Evolutionary conservation across 1,139 yeast species (phyloP).

Genomic region (Eremothecium cymbalariae): DNA sequence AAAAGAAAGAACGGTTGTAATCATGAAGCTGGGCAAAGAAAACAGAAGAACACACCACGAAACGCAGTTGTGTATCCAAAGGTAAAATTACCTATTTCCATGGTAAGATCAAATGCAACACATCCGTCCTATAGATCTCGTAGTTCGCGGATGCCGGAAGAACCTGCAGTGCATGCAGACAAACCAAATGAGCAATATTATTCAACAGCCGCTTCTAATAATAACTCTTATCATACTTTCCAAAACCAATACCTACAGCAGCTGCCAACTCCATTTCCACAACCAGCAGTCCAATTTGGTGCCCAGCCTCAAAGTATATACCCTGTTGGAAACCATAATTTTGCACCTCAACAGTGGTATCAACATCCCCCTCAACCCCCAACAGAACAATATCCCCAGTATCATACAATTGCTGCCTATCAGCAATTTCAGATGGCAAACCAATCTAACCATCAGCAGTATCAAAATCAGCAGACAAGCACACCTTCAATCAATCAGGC

Average conservation of each 20-base stretch:
- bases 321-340: no score
- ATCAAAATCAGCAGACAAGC: constrained; percentile 6
- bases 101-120: constrained; percentile 9
- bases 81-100: constrained; percentile 16
- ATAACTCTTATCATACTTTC: no score
- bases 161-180: constrained; percentile 1
- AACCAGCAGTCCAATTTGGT: constrained; percentile 10
- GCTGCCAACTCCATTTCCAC: constrained; percentile 3
- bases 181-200: constrained; percentile 8
- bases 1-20: constrained; percentile 43
- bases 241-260: no score
- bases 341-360: constrained; percentile 14
- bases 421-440: no score
- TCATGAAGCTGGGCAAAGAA: constrained; percentile 9
- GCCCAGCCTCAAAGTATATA: constrained; percentile 22
- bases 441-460: neutral
- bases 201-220: constrained; percentile 6
- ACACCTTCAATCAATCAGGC: constrained; percentile 1
- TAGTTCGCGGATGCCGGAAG: constrained; percentile 16
- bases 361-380: constrained; percentile 11
- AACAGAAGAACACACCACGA: constrained; percentile 5
- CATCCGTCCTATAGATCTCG: constrained; percentile 20
- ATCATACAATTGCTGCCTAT: no score
- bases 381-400: constrained; percentile 4
- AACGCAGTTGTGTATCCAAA: constrained; percentile 11